Percentiles rank a stretch among this genome's conserved stretches.
Conservation (phyloP, 257 asterid species). For the Solanum neorickii region DNA sequence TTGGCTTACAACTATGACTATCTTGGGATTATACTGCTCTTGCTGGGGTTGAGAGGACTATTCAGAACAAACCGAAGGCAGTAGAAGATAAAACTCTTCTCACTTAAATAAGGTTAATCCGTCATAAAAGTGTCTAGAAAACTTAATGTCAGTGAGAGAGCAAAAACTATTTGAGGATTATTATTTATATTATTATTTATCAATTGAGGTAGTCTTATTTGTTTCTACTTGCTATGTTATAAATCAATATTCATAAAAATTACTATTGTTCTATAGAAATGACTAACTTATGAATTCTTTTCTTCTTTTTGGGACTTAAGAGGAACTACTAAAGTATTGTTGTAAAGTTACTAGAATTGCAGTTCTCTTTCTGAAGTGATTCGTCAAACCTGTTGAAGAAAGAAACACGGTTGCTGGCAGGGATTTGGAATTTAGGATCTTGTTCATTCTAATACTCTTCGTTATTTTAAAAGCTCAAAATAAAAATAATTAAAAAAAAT, state of each 20-base stretch:
- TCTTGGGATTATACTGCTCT: constrained; percentile 33
- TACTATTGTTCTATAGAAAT: neutral
- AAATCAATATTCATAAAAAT: neutral
- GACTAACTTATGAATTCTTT: neutral
- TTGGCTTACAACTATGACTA: constrained; percentile 48
- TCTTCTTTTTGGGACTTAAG: neutral
- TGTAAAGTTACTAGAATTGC: neutral
- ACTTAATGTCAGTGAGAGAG: no score
- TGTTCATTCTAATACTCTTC: neutral
- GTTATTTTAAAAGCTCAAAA: no score
- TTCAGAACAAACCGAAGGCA: neutral
- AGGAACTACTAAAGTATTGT: neutral
- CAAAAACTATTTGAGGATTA: neutral
- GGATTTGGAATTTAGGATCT: neutral
- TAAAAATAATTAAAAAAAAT: no score
- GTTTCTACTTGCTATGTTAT: neutral
- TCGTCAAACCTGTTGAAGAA: neutral
- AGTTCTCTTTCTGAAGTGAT: neutral
- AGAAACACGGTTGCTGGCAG: neutral
- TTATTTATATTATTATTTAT: neutral
- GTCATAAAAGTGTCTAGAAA: neutral
- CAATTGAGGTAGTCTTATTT: neutral
- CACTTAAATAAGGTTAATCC: neutral
- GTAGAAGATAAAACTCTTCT: neutral
- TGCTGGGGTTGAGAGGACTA: constrained; percentile 36